phyloP scores from a whole-genome alignment of 768 basidiomycete species.

The Ramaria rubella region DNA sequence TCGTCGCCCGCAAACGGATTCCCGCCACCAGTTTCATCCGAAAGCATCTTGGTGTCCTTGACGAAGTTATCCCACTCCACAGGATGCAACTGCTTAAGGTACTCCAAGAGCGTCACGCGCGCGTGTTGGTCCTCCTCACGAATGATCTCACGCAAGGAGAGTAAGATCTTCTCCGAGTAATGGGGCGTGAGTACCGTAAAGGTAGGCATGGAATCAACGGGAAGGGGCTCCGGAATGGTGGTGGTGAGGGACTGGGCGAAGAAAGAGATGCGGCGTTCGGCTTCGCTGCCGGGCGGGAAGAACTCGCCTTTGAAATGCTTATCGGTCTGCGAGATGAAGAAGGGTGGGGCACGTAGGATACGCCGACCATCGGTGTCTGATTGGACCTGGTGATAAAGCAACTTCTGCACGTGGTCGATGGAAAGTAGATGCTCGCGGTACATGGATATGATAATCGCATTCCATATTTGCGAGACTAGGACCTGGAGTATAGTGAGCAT shows the following conservation, averaged over 20 bases:
- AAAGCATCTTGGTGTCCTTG: conserved; percentile 97
- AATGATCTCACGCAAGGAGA: conserved; percentile 96
- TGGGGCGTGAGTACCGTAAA: conserved; percentile 98
- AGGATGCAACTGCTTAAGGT: conserved; percentile 96
- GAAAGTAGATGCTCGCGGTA: conserved; percentile 98
- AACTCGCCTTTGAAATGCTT: conserved; percentile 81
- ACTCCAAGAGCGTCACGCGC: conserved; percentile 94
- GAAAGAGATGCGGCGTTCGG: conserved; percentile 96
- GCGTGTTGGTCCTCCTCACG: conserved; percentile 97
- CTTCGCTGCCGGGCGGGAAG: conserved; percentile 92
- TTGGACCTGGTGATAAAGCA: conserved; percentile 96
- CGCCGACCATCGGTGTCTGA: conserved; percentile 76
- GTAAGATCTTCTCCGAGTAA: conserved; percentile 97
- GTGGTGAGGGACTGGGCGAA: conserved; percentile 97
- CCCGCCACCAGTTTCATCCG: conserved; percentile 84
- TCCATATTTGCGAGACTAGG: conserved; percentile 98
- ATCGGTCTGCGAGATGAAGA: conserved; percentile 95
- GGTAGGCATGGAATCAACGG: conserved; percentile 99
- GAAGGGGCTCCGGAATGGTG: conserved; percentile 85
- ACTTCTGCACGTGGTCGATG: conserved; percentile 97
- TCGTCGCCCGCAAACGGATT: conserved; percentile 72
- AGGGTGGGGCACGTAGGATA: conserved; percentile 89
- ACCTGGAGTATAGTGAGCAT: conserved; percentile 44
- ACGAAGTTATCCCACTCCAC: conserved; percentile 99
- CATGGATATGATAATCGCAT: conserved; percentile 99